A percentile compares a stretch with the other conserved stretches of the same genome.
Evolutionary conservation across 2,329 filamentous ascomycete genomes (phyloP).

Genomic region (Aureobasidium sp.): DNA sequence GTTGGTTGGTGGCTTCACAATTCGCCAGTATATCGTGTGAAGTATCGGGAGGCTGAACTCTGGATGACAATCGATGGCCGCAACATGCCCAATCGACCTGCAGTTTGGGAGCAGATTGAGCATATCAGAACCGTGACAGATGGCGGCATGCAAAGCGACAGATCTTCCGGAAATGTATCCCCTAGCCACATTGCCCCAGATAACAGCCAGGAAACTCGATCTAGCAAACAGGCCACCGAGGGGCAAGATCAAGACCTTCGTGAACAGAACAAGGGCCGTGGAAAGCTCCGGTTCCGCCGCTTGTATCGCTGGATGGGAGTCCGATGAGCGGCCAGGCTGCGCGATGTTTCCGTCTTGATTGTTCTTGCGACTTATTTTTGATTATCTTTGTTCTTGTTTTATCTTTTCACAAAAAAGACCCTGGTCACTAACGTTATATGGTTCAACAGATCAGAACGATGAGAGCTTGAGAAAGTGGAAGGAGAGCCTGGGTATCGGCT

Average conservation of each 20-base stretch:
- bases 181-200: not conserved
- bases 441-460: slow-evolving; percentile 57
- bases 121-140: not conserved
- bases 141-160: not conserved
- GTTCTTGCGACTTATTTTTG: not conserved
- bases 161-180: not conserved
- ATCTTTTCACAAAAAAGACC: not conserved
- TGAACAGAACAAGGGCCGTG: not conserved
- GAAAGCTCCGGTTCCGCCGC: not conserved
- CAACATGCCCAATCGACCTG: slow-evolving; percentile 5
- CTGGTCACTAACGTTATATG: not conserved
- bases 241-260: not conserved
- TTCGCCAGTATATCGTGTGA: slow-evolving; percentile 1
- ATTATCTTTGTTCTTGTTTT: too few relatives aligned
- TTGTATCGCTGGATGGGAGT: not conserved
- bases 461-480: slow-evolving; percentile 98
- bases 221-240: not conserved
- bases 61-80: slow-evolving; percentile 5
- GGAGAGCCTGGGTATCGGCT: slow-evolving; percentile 80
- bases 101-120: not conserved
- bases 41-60: not conserved
- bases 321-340: not conserved
- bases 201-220: not conserved
- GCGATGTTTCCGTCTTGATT: not conserved
- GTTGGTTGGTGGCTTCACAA: slow-evolving; percentile 5